Percentiles rank a stretch among this genome's conserved stretches.
phyloP scores from a whole-genome alignment of 2,329 filamentous ascomycete genomes.

The Emergomyces africanus region DNA sequence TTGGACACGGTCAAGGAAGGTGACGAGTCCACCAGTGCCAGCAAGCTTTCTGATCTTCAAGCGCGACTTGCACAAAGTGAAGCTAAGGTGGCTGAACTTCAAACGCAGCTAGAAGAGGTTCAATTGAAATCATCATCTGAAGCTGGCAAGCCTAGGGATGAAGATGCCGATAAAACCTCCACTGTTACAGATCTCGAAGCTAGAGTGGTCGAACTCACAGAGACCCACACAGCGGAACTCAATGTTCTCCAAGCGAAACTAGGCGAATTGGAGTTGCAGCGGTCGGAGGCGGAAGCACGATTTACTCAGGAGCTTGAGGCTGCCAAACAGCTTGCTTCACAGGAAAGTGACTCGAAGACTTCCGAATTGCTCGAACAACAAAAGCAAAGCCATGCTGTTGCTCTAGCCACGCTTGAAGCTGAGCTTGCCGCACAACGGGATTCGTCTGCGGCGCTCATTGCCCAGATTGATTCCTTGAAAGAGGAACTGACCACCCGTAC shows the following conservation, averaged over 20 bases:
- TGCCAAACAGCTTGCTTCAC: conserved; percentile 23
- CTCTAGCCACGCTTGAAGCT: conserved; percentile 12
- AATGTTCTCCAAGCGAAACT: conserved; percentile 22
- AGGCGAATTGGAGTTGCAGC: conserved; percentile 23
- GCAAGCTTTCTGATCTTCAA: conserved; percentile 10
- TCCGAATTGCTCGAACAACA: conserved; percentile 25
- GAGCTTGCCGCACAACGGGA: conserved; percentile 9
- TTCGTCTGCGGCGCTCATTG: conserved; percentile 5
- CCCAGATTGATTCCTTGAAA: conserved; percentile 8
- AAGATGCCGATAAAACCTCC: conserved; percentile 3
- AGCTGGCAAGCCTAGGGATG: conserved; percentile 6
- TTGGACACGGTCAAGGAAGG: conserved; percentile 11
- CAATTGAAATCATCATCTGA: conserved; percentile 7
- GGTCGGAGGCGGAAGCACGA: conserved; percentile 25
- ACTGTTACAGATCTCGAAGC: conserved; percentile 3
- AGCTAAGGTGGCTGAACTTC: conserved; percentile 10
- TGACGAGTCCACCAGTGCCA: conserved; percentile 5
- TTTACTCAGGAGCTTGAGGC: conserved; percentile 27
- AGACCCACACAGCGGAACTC: conserved; percentile 10
- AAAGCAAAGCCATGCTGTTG: conserved; percentile 23
- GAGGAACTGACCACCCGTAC: conserved; percentile 18
- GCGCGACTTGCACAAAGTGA: conserved; percentile 11
- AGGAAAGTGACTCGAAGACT: conserved; percentile 24
- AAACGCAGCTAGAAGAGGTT: conserved; percentile 8
- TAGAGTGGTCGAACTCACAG: conserved; percentile 8